phyloP scores from a whole-genome alignment of 148 eudicot genomes.

The Chenopodium suecicum region DNA sequence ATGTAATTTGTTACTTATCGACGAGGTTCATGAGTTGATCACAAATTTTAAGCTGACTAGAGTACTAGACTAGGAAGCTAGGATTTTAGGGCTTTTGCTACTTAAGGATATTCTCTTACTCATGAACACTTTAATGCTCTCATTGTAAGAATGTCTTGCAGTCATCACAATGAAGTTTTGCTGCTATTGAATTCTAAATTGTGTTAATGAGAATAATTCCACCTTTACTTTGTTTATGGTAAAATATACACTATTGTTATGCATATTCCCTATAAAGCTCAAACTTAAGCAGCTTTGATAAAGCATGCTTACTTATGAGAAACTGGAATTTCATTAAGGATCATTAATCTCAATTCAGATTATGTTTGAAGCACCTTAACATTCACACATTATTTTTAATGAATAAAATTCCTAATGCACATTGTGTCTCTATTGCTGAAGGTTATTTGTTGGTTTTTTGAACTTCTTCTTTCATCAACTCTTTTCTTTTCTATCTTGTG shows the following conservation, averaged over 20 bases:
- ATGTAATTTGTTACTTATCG: not conserved
- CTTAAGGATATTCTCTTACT: not conserved
- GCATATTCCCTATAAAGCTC: not conserved
- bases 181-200: not conserved
- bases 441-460: not conserved
- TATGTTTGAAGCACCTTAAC: not conserved
- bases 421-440: not conserved
- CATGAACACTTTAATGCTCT: not conserved
- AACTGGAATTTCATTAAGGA: not conserved
- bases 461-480: not conserved
- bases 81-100: not conserved
- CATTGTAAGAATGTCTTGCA: not conserved
- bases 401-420: not conserved
- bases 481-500: not conserved
- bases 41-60: not conserved
- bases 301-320: too few relatives aligned
- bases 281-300: not conserved
- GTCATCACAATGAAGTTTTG: not conserved
- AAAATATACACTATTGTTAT: not conserved
- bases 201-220: not conserved
- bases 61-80: too few relatives aligned
- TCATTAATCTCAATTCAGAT: not conserved
- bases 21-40: not conserved
- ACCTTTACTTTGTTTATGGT: not conserved
- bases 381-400: not conserved